Percentiles rank a stretch among this genome's conserved stretches.
These are phyloP conservation scores for Amaranthus palmeri DNA, from an alignment of 148 eudicot genomes.

Conservation along the genomic window DNA sequence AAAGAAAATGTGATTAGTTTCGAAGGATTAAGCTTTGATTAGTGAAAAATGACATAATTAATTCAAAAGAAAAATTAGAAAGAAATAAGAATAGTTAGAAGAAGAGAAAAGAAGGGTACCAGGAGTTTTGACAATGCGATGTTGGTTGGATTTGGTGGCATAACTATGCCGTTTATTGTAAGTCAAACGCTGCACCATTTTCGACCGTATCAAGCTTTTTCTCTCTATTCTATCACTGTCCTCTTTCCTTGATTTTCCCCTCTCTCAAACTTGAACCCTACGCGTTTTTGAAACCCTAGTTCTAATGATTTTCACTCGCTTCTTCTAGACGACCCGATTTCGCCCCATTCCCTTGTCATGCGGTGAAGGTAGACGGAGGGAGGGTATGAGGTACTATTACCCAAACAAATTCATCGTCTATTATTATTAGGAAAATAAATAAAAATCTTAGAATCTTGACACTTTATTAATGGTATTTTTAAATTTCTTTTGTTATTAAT, in stretches of 20 bases:
- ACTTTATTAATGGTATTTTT: too few species aligned
- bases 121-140: constrained; percentile 43
- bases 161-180: constrained; percentile 58
- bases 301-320: constrained; percentile 7
- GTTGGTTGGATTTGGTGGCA: constrained; percentile 47
- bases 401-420: too few species aligned
- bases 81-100: too few species aligned
- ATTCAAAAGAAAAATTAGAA: background rate
- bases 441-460: too few species aligned
- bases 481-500: too few species aligned
- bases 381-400: too few species aligned
- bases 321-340: background rate
- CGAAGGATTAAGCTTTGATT: too few species aligned
- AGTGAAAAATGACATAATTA: background rate
- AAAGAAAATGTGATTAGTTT: too few species aligned
- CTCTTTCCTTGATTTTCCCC: constrained; percentile 16
- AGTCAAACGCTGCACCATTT: constrained; percentile 47
- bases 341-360: background rate
- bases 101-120: constrained; percentile 25
- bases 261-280: constrained; percentile 22
- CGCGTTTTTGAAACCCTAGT: background rate
- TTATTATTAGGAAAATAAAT: too few species aligned
- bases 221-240: too few species aligned
- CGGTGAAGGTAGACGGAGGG: too few species aligned
- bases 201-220: too few species aligned